Evolutionary conservation across 371 early-diverging fungal species (phyloP).

Genomic region (Mortierella sp.): DNA sequence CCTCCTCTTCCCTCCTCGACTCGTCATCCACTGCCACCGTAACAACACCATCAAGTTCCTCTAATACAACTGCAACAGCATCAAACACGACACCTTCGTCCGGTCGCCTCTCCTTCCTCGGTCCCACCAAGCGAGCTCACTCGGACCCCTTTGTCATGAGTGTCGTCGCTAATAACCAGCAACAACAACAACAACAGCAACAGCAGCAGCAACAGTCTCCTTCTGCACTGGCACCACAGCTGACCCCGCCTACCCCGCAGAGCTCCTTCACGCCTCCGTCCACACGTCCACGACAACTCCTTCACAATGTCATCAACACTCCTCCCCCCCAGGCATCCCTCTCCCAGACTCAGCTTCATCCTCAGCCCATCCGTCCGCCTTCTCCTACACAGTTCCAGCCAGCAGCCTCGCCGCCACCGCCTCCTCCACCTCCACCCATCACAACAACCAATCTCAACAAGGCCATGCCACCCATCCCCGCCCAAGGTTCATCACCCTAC

Average conservation of each 20-base stretch:
- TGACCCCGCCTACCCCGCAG: conserved; percentile 23
- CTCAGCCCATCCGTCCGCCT: conserved; percentile 31
- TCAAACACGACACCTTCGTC: conserved; percentile 11
- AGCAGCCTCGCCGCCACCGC: conserved; percentile 31
- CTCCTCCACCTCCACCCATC: conserved; percentile 48
- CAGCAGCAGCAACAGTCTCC: conserved; percentile 19
- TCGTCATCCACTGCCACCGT: background rate
- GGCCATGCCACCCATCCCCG: conserved; percentile 25
- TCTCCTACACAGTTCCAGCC: conserved; percentile 28
- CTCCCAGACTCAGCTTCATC: conserved; percentile 51
- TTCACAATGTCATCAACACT: conserved; percentile 56
- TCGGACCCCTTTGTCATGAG: conserved; percentile 28
- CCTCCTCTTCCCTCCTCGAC: background rate
- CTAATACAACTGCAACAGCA: background rate
- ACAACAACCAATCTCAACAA: conserved; percentile 36
- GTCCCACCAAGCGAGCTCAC: conserved; percentile 23
- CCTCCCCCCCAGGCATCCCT: conserved; percentile 40
- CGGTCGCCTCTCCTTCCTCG: conserved; percentile 25
- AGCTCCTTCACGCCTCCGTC: conserved; percentile 54
- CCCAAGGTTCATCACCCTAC: conserved; percentile 21
- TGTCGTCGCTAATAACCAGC: conserved; percentile 14
- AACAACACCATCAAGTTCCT: background rate
- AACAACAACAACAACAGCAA: conserved; percentile 23
- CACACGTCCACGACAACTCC: conserved; percentile 51
- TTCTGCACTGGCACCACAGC: conserved; percentile 15